A percentile compares a stretch with the other conserved stretches of the same genome.
Conservation (phyloP, 345 rosid species). For the Limnanthes douglasii region DNA sequence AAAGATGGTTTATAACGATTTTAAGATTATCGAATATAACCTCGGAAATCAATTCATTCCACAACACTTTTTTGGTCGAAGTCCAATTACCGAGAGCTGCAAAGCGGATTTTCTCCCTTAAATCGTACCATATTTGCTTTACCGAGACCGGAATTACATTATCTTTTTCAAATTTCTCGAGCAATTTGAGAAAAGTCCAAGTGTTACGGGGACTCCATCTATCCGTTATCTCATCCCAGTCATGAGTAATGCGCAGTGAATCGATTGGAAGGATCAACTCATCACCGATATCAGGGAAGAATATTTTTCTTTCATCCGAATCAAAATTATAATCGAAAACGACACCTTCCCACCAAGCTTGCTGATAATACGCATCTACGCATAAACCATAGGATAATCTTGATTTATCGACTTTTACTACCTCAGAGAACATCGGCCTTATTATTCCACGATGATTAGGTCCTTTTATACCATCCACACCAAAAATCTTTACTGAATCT, state of each 20-base stretch:
- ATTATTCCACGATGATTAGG: constrained; percentile 22
- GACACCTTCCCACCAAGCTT: constrained; percentile 94
- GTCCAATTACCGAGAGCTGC: constrained; percentile 38
- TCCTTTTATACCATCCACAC: constrained; percentile 4
- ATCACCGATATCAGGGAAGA: constrained; percentile 85
- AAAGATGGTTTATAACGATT: constrained; percentile 15
- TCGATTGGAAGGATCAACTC: constrained; percentile 22
- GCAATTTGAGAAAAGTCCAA: constrained; percentile 54
- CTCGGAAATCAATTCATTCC: constrained; percentile 28
- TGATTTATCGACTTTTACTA: constrained; percentile 10
- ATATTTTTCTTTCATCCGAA: constrained; percentile 30
- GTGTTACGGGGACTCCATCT: constrained; percentile 47
- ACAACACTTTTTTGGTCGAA: constrained; percentile 14
- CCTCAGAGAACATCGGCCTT: constrained; percentile 47
- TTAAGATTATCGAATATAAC: constrained; percentile 31
- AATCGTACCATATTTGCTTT: constrained; percentile 69
- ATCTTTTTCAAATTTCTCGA: constrained; percentile 24
- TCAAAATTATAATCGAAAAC: constrained; percentile 40
- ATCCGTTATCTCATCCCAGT: constrained; percentile 42
- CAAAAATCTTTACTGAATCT: constrained; percentile 25
- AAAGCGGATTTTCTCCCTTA: constrained; percentile 30
- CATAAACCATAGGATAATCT: constrained; percentile 39
- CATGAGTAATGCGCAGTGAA: constrained; percentile 42
- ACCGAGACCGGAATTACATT: constrained; percentile 34
- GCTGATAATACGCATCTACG: constrained; percentile 37